Evolutionary conservation across 1,139 yeast species (phyloP).

Genomic region (Sugiyamaella xylanicola): DNA sequence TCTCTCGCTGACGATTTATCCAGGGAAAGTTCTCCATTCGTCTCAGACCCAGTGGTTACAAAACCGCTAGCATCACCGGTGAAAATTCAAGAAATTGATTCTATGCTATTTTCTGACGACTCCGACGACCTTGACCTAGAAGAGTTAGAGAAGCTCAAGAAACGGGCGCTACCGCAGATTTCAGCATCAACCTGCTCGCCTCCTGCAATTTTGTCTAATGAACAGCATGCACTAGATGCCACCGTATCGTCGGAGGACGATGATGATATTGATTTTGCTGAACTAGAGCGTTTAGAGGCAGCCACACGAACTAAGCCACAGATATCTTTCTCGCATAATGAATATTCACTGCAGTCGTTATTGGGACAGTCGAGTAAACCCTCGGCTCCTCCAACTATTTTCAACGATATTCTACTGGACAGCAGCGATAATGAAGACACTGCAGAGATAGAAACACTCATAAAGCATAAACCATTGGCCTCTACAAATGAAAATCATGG

Average conservation of each 20-base stretch:
- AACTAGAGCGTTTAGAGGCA: constrained; percentile 8
- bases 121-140: constrained; percentile 9
- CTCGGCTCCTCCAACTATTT: not conserved
- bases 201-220: no score
- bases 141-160: constrained; percentile 11
- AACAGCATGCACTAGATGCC: not conserved
- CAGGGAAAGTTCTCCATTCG: constrained; percentile 1
- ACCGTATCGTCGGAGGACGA: constrained; percentile 10
- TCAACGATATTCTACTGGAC: not conserved
- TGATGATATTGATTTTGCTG: constrained; percentile 24
- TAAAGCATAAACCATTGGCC: not conserved
- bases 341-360: not conserved
- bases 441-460: not conserved
- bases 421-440: not conserved
- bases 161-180: not conserved
- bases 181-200: not conserved
- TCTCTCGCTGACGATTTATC: constrained; percentile 11
- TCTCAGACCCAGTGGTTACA: not conserved
- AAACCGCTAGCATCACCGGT: not conserved
- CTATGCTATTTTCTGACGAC: constrained; percentile 16
- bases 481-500: not conserved
- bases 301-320: not conserved
- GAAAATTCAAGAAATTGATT: not conserved
- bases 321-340: not conserved
- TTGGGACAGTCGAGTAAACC: not conserved